Base-by-base conservation (phyloP, 306 rosid species). In the Lagenaria siceraria region DNA sequence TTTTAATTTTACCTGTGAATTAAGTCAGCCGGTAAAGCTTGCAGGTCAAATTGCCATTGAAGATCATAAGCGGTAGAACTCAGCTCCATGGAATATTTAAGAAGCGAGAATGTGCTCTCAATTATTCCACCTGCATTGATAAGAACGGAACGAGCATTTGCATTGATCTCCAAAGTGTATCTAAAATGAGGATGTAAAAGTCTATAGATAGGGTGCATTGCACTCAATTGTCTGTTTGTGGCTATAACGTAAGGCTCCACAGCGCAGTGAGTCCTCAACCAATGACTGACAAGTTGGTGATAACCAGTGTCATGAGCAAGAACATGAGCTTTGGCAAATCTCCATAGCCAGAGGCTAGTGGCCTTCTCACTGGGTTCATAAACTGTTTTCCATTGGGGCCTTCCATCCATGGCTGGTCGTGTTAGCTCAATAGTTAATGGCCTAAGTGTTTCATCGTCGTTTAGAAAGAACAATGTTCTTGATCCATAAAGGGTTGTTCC, bases 291-390 rank as follows among this genome's bases (percentile, higher is more conserved):
- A 97, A 94, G 94, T 77, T 94, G 97, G 75, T 94, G 97, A 81
- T 81, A 81, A 49, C 93, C 89, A 27, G 94, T 63, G 72, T 94
- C 97, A 71, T 94, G 97, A 46, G 98, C 91, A 64, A 90, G 92
- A 75, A 91, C 88, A 77, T 94, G 98, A 75, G 91, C 78, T 81
- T 91, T 91, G 54, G 98, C 98, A 2, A 94, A 74, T 80, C 96
- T 87, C 98, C 98, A 94, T 9, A 94, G 91, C 98, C 97, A 94
- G 52, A 86, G 83, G n/a, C 61, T 81, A 10, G 98, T 94, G 17
- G 96, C 80, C 27, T 90, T 77, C 87, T 90, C 88, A 1, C 75
- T 0, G 0, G 96, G 96, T 4, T 40, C 58, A 55, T 59, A 88
- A 7, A 84, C 96, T 77, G 85, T 46, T 49, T 82, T 91, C 97